Evolutionary conservation across 1,284 basidiomycete genomes (phyloP), one percentile per base, ranked within the genome.

Genomic region (Boletellus dicymbophilus): DNA sequence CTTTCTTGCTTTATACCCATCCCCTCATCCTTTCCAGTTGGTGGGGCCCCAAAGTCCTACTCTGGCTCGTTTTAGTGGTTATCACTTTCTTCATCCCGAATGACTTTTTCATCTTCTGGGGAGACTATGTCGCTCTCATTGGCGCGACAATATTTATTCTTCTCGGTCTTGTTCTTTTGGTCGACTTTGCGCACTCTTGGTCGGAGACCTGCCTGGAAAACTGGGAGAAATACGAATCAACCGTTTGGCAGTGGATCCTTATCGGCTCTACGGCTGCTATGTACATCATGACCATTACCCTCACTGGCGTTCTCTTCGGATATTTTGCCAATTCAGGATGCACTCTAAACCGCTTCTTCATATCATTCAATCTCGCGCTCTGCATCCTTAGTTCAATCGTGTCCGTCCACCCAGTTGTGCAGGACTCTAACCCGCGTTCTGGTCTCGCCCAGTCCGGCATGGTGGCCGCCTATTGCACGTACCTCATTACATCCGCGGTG

Each of bases 141-240:
- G 94, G 97, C 37, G 93, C 95, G 1, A 92, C 90, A 4, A 70
- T 95, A 53, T 99, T 99, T 75, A 98, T 99, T 66, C 83, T 96
- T 46, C 87, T 99, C 57, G 97, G 97, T 38, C 87, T 99, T 33
- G 93, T 99, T 49, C 86, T 99, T 37, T 85, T 99, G 50, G 92
- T 99, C 70, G 96, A 99, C 77, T 98, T 99, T 67, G 97, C 96
- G 0, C 97, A 99, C 66, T 90, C 93, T 3, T 99, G 95, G 95
- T 94, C 94, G 28, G 96, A 99, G 72, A 95, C 88, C 13, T 98
- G 96, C 65, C 81, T 98, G 44, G 90, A 98, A 59, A 93, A 93
- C 55, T 98, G 94, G 94, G 95, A 98, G 68, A 82, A 84, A 52
- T 86, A 86, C 28, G 78, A 83, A 45, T 95, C 94, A 12, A 91